phyloP scores from a whole-genome alignment of 2,329 filamentous ascomycete genomes.

The Rhytidhysteron rufulum region DNA sequence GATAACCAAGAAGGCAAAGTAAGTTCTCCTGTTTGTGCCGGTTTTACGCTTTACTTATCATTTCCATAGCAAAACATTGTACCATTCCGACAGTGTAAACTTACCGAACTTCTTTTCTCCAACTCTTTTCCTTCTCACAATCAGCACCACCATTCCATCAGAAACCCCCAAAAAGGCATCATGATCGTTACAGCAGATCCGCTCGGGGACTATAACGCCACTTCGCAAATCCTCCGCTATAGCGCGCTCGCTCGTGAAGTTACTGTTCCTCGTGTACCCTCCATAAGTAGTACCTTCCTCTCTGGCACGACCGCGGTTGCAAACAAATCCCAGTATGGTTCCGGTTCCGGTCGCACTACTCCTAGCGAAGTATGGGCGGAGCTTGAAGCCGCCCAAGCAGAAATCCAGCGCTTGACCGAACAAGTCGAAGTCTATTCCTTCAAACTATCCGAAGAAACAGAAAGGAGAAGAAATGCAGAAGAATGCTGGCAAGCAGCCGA shows the following conservation, averaged over 20 bases:
- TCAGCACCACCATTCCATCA: slow-evolving; percentile 42
- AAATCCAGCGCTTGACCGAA: slow-evolving; percentile 73
- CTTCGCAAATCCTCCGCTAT: slow-evolving; percentile 55
- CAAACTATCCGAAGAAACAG: slow-evolving; percentile 67
- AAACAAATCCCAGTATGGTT: slow-evolving; percentile 31
- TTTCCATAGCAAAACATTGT: slow-evolving; percentile 53
- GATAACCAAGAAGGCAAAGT: slow-evolving; percentile 67
- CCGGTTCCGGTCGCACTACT: slow-evolving; percentile 45
- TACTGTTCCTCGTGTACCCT: slow-evolving; percentile 83
- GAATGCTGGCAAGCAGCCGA: slow-evolving; percentile 65
- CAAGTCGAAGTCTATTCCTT: slow-evolving; percentile 72
- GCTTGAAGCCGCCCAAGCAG: slow-evolving; percentile 75
- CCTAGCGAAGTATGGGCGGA: slow-evolving; percentile 54
- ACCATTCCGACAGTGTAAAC: slow-evolving; percentile 61
- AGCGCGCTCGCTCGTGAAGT: slow-evolving; percentile 90
- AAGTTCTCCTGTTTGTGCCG: too few relatives aligned
- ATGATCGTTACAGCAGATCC: slow-evolving; percentile 98
- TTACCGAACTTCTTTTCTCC: slow-evolving; percentile 51
- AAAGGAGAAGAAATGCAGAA: slow-evolving; percentile 68
- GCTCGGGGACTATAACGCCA: slow-evolving; percentile 58
- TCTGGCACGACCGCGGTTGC: slow-evolving; percentile 20
- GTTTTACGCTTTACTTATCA: slow-evolving; percentile 5
- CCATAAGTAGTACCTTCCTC: slow-evolving; percentile 68
- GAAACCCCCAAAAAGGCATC: slow-evolving; percentile 78
- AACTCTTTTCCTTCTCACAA: slow-evolving; percentile 44